Percentiles rank a stretch among this genome's conserved stretches.
Conservation (phyloP, 345 rosid species). For the Brassica nigra region DNA sequence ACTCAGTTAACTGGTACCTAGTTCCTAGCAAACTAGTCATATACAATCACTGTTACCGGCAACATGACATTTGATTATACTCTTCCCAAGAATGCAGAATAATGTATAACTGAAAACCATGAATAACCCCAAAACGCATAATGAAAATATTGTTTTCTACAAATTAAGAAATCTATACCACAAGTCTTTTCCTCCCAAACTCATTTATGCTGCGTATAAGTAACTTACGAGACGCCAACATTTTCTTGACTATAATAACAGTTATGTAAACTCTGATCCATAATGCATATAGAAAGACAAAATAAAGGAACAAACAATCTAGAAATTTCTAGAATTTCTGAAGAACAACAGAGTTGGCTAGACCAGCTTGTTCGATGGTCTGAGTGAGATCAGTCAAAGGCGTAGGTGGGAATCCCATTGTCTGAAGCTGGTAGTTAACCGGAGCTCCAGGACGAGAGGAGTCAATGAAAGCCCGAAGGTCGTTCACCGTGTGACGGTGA, state of each 20-base stretch:
- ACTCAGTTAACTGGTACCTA: too few species aligned
- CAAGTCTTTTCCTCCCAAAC: neutral
- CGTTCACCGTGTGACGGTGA: constrained; percentile 64
- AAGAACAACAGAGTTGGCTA: constrained; percentile 87
- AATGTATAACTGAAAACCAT: too few species aligned
- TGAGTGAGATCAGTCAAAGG: constrained; percentile 62
- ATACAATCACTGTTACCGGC: too few species aligned
- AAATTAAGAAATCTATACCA: neutral
- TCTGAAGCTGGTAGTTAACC: constrained; percentile 73
- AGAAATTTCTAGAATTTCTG: constrained; percentile 63
- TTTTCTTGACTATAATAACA: constrained; percentile 27
- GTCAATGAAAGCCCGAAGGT: constrained; percentile 66
- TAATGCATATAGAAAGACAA: constrained; percentile 5
- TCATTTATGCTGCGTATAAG: neutral
- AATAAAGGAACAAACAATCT: neutral
- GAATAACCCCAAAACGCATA: neutral
- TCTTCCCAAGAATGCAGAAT: too few species aligned
- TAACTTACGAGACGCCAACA: constrained; percentile 24
- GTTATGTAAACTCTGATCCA: neutral
- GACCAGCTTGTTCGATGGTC: constrained; percentile 83
- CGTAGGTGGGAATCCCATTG: constrained; percentile 97
- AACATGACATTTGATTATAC: too few species aligned
- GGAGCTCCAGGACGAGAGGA: constrained; percentile 72
- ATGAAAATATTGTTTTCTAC: neutral
- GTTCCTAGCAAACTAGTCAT: too few species aligned